Evolutionary conservation across 1,284 basidiomycete genomes (phyloP).

Genomic region (Moesziomyces sp.): DNA sequence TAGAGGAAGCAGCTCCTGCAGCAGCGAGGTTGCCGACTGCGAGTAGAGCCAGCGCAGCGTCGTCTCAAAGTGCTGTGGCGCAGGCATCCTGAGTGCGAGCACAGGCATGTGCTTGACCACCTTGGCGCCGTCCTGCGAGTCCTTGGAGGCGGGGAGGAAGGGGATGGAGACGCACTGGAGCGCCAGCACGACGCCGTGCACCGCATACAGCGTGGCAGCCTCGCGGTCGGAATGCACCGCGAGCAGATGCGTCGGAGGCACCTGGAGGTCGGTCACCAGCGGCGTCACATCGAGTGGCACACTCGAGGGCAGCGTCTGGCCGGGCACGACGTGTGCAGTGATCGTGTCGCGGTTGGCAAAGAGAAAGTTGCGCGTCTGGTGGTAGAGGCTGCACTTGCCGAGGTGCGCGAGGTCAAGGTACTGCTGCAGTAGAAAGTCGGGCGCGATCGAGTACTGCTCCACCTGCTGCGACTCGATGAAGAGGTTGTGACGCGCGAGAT

Average conservation of each 20-base stretch:
- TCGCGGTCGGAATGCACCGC: constrained; percentile 33
- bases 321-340: constrained; percentile 4
- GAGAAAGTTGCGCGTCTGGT: constrained; percentile 40
- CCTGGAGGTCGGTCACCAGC: constrained; percentile 6
- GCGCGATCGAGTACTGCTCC: constrained; percentile 15
- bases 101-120: constrained; percentile 19
- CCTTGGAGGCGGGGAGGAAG: constrained; percentile 17
- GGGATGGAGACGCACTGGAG: constrained; percentile 52
- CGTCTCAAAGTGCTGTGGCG: constrained; percentile 26
- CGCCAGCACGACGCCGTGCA: constrained; percentile 35
- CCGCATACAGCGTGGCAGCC: constrained; percentile 29
- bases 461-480: constrained; percentile 26
- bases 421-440: constrained; percentile 31
- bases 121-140: constrained; percentile 6
- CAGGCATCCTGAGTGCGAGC: constrained; percentile 28
- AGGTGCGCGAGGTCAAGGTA: constrained; percentile 31
- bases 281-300: constrained; percentile 29
- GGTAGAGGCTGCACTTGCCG: constrained; percentile 34
- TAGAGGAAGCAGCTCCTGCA: constrained; percentile 42
- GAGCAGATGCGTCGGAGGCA: constrained; percentile 37
- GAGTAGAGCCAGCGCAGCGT: constrained; percentile 44
- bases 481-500: constrained; percentile 40
- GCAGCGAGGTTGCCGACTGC: constrained; percentile 30
- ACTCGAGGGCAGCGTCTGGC: constrained; percentile 14
- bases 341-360: constrained; percentile 16